Conservation (phyloP, 345 rosid genomes). For the Gossypium thurberi region DNA sequence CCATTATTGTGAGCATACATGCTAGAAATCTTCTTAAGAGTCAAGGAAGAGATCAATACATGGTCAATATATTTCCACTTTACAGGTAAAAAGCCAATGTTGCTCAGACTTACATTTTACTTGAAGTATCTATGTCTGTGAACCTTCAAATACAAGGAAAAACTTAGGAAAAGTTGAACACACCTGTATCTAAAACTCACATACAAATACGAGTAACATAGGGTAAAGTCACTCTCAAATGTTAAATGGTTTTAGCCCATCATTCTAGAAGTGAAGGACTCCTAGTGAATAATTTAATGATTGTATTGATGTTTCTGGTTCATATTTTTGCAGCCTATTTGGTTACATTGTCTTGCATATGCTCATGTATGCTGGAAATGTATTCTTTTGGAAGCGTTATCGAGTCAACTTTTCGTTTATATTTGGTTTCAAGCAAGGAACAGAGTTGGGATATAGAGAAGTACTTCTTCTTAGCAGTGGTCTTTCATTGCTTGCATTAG, state of each 20-base stretch:
- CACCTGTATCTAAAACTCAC: too few relatives aligned
- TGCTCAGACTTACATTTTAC: background rate
- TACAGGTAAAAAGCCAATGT: background rate
- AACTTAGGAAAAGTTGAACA: too few relatives aligned
- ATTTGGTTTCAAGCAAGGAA: constrained; percentile 70
- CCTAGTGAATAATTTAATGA: background rate
- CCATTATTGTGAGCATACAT: constrained; percentile 46
- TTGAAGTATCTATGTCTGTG: background rate
- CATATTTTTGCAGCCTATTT: constrained; percentile 44
- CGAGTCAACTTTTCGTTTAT: constrained; percentile 65
- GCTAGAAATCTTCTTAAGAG: constrained; percentile 39
- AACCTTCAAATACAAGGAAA: too few relatives aligned
- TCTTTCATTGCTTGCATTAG: constrained; percentile 50
- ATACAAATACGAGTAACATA: too few relatives aligned
- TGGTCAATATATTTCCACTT: constrained; percentile 81
- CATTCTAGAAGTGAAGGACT: background rate
- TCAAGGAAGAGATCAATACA: constrained; percentile 43
- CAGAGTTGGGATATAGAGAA: constrained; percentile 62
- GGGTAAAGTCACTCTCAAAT: background rate
- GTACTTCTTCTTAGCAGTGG: constrained; percentile 47
- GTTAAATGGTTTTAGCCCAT: background rate
- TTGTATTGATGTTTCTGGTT: background rate
- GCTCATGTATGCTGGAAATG: constrained; percentile 51
- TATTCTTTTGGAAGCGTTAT: constrained; percentile 65
- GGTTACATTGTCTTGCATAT: constrained; percentile 62